Evolutionary conservation across 225 moss, liverwort and hornwort species (phyloP).

Genomic region (Marchantia polymorpha): DNA sequence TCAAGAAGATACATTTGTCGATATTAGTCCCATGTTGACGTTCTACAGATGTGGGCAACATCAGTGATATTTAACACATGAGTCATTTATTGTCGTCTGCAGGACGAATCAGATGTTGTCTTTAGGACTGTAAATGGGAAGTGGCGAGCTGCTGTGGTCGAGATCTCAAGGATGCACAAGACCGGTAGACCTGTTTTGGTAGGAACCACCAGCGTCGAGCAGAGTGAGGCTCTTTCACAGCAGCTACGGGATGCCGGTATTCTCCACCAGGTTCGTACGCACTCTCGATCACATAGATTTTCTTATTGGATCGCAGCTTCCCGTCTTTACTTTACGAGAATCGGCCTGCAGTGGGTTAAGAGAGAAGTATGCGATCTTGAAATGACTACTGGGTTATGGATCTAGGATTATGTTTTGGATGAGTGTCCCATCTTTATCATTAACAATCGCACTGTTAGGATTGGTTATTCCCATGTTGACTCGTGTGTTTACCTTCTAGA

Average conservation of each 20-base stretch:
- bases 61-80: too few species aligned
- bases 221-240: constrained; percentile 85
- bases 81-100: constrained; percentile 12
- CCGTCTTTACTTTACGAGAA: too few species aligned
- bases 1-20: too few species aligned
- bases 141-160: constrained; percentile 87
- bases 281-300: not conserved
- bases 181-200: constrained; percentile 88
- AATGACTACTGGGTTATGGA: too few species aligned
- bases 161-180: constrained; percentile 85
- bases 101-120: constrained; percentile 98
- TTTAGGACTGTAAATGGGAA: constrained; percentile 81
- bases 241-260: constrained; percentile 72
- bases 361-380: too few species aligned
- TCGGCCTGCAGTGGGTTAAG: too few species aligned
- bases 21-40: not conserved
- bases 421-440: too few species aligned
- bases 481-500: not conserved
- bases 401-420: too few species aligned
- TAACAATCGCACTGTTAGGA: too few species aligned
- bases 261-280: constrained; percentile 66
- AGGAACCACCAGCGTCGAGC: constrained; percentile 96
- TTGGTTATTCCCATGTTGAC: too few species aligned
- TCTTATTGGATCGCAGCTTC: too few species aligned
- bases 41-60: not conserved